Percentiles rank a stretch among this genome's conserved stretches.
These are phyloP conservation scores for Evernia prunastri DNA, from an alignment of 495 filamentous ascomycete species.

Conservation along the genomic window DNA sequence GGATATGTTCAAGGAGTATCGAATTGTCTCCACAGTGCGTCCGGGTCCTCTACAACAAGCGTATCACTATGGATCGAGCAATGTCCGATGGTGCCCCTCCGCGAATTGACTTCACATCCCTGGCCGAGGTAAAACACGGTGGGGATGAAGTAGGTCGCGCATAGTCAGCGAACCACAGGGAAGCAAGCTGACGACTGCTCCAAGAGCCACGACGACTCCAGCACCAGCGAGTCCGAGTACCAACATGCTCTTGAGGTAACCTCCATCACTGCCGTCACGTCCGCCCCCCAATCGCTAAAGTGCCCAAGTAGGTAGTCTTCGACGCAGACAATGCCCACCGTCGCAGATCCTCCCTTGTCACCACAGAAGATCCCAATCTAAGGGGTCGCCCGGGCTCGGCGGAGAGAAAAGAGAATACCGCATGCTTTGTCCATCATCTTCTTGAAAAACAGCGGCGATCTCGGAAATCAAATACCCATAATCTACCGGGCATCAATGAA, in stretches of 20 bases:
- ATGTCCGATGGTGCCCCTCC: neutral
- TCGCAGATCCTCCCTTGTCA: constrained; percentile 76
- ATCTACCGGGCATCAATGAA: constrained; percentile 26
- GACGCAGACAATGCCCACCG: constrained; percentile 63
- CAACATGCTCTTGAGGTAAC: constrained; percentile 46
- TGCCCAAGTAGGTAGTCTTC: constrained; percentile 60
- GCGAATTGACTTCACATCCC: neutral
- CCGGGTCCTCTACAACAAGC: neutral
- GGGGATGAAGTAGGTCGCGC: neutral
- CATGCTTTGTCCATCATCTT: constrained; percentile 79
- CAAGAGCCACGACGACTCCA: constrained; percentile 32
- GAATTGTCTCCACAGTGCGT: neutral
- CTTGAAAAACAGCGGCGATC: constrained; percentile 50
- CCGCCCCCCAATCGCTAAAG: constrained; percentile 17
- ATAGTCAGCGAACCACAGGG: neutral
- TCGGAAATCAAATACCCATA: constrained; percentile 20
- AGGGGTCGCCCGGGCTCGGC: constrained; percentile 34
- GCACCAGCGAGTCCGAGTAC: constrained; percentile 38
- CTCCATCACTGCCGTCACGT: constrained; percentile 4
- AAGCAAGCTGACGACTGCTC: constrained; percentile 10
- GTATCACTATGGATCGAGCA: neutral
- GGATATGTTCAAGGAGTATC: neutral
- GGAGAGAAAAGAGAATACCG: constrained; percentile 46
- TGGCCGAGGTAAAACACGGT: neutral
- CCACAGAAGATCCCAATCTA: constrained; percentile 43